These are phyloP conservation scores for Hypoxylon sp. DNA, from an alignment of 2,329 filamentous ascomycete genomes.

Conservation along the genomic window DNA sequence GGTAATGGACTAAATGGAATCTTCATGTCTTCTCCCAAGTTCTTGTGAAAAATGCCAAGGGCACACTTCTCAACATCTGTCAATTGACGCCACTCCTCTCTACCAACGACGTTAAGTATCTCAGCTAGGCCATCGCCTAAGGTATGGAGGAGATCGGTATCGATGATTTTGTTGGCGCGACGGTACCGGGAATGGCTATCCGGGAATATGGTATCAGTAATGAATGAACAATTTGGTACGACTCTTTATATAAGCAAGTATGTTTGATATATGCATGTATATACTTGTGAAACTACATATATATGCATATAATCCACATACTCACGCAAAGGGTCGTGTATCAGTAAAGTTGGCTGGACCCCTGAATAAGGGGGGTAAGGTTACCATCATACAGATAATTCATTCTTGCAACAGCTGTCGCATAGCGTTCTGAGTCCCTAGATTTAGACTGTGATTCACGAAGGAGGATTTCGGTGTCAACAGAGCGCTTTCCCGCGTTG, in stretches of 20 bases:
- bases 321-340: too few relatives aligned
- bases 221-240: neutral
- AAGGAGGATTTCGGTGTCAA: conserved; percentile 50
- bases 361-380: neutral
- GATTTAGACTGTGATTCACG: conserved; percentile 46
- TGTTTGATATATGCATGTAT: too few relatives aligned
- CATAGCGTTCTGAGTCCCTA: conserved; percentile 28
- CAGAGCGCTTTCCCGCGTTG: conserved; percentile 46
- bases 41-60: conserved; percentile 49
- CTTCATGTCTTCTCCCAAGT: conserved; percentile 51
- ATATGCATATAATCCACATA: too few relatives aligned
- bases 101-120: conserved; percentile 43
- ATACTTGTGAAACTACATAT: too few relatives aligned
- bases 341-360: too few relatives aligned
- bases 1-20: conserved; percentile 50
- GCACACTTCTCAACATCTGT: conserved; percentile 51
- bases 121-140: conserved; percentile 59
- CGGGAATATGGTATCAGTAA: neutral
- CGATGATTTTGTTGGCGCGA: neutral
- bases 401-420: conserved; percentile 43
- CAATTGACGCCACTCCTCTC: conserved; percentile 48
- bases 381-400: conserved; percentile 1
- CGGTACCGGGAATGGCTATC: conserved; percentile 1
- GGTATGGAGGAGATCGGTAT: conserved; percentile 10
- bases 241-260: too few relatives aligned